Evolutionary conservation across 108 stramenopile genomes (phyloP).

Genomic region (Fragilaria crotonensis): DNA sequence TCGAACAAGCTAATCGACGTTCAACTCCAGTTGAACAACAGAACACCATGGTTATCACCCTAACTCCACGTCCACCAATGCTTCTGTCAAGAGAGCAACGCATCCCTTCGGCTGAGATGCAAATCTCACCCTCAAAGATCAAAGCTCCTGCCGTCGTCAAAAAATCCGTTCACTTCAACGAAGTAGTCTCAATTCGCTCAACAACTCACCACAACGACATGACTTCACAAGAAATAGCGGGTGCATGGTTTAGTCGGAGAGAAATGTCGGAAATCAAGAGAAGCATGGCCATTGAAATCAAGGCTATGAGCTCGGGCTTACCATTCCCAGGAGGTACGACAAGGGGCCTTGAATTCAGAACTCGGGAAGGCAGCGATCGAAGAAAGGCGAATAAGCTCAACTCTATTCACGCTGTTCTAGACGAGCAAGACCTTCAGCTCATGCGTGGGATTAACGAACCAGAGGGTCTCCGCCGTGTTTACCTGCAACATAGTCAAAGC

Average conservation of each 20-base stretch:
- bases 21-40: too few relatives aligned
- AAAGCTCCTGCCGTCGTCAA: background rate
- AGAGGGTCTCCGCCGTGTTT: background rate
- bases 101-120: too few relatives aligned
- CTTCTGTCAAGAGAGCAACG: too few relatives aligned
- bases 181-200: background rate
- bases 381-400: background rate
- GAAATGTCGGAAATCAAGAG: background rate
- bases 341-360: constrained; percentile 1
- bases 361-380: background rate
- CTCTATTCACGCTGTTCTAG: background rate
- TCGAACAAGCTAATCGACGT: too few relatives aligned
- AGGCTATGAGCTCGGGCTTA: too few relatives aligned
- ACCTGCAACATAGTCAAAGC: background rate
- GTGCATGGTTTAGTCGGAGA: background rate
- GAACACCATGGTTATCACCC: too few relatives aligned
- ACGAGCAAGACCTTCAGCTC: constrained; percentile 1
- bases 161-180: background rate
- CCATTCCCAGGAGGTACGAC: background rate
- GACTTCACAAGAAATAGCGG: background rate
- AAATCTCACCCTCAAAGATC: too few relatives aligned
- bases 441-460: background rate
- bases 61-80: too few relatives aligned
- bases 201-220: background rate
- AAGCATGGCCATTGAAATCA: background rate